These are phyloP conservation scores for Medicago truncatula DNA, from an alignment of 306 rosid genomes.

Conservation along the genomic window DNA sequence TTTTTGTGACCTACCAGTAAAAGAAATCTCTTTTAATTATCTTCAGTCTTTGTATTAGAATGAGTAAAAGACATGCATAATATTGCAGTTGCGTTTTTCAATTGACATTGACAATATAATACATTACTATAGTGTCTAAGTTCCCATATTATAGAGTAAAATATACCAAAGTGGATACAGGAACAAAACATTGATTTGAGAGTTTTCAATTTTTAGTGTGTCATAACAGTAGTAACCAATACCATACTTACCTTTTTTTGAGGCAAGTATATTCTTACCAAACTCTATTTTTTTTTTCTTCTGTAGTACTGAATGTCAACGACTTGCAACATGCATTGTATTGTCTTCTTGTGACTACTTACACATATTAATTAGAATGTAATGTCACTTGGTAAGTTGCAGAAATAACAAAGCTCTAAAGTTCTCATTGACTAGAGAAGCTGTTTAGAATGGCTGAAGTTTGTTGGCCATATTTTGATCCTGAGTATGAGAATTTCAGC, in stretches of 20 bases:
- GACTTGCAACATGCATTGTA: too few relatives aligned
- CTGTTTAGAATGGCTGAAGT: conserved; percentile 61
- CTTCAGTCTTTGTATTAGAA: background rate
- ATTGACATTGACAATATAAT: background rate
- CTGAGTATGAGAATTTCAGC: conserved; percentile 81
- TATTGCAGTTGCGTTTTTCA: background rate
- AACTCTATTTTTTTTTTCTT: too few relatives aligned
- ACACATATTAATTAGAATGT: too few relatives aligned
- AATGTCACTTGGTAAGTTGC: too few relatives aligned
- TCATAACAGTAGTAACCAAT: background rate
- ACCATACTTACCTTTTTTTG: too few relatives aligned
- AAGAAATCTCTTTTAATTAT: too few relatives aligned
- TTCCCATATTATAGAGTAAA: background rate
- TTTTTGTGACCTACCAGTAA: background rate
- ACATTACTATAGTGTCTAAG: too few relatives aligned
- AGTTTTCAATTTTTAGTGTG: background rate
- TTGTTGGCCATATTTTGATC: conserved; percentile 86
- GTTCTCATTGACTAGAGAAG: conserved; percentile 33
- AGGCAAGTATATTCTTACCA: too few relatives aligned
- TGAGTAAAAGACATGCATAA: background rate
- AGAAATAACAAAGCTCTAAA: too few relatives aligned
- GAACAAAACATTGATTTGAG: conserved; percentile 1
- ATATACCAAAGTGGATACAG: background rate
- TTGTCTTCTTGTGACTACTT: too few relatives aligned
- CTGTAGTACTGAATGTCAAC: too few relatives aligned